Percentiles rank a stretch among this genome's conserved stretches.
Conservation (phyloP, 179 eudicot genomes). For the Carnegiea gigantea region DNA sequence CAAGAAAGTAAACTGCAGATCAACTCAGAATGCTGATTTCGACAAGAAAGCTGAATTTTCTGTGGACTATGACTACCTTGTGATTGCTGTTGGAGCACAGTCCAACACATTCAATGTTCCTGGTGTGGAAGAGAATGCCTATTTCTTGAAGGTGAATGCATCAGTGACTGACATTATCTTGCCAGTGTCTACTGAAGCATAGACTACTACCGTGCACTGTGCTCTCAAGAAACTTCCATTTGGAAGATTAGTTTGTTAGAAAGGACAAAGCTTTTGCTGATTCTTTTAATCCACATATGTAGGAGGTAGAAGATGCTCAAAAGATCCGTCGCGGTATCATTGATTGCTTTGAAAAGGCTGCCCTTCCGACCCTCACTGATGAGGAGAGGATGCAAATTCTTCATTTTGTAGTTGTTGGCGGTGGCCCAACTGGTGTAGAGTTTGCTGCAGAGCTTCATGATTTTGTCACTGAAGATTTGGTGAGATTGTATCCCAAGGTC, state of each 20-base stretch:
- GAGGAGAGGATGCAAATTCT: constrained; percentile 80
- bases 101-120: constrained; percentile 91
- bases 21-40: constrained; percentile 42
- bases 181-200: background rate
- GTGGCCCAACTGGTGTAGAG: constrained; percentile 97
- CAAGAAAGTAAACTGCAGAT: constrained; percentile 70
- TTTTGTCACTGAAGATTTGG: constrained; percentile 75
- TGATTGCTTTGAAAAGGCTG: constrained; percentile 86
- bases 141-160: constrained; percentile 67
- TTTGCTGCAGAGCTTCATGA: constrained; percentile 98
- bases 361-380: constrained; percentile 67
- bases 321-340: constrained; percentile 76
- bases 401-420: constrained; percentile 91
- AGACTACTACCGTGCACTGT: background rate
- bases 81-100: constrained; percentile 81
- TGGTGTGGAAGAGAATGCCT: constrained; percentile 85
- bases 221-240: background rate
- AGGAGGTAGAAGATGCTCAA: constrained; percentile 98
- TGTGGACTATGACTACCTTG: constrained; percentile 89
- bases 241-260: constrained; percentile 1
- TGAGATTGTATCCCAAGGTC: constrained; percentile 65
- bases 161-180: background rate
- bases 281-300: constrained; percentile 20
- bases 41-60: constrained; percentile 57
- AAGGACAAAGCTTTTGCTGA: background rate